Conservation (phyloP, 192 early-diverging fungal species). For the Allomyces macrogynus region DNA sequence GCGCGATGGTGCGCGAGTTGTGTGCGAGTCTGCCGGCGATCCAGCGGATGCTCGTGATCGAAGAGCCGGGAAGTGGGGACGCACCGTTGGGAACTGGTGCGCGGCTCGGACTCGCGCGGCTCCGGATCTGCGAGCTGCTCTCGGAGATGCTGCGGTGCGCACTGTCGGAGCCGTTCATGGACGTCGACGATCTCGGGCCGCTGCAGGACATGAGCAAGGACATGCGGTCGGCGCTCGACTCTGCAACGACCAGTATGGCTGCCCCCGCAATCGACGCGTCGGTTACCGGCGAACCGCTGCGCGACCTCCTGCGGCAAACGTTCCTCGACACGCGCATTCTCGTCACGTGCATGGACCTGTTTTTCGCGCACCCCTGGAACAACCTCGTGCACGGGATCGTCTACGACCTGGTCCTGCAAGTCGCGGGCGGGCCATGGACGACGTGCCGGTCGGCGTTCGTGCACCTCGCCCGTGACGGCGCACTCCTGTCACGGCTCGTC, state of each 20-base stretch:
- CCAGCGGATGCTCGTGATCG: slow-evolving; percentile 37
- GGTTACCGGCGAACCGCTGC: too few species aligned
- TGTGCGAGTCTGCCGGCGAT: slow-evolving; percentile 55
- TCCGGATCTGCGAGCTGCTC: slow-evolving; percentile 93
- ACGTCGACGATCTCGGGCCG: too few species aligned
- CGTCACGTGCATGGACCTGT: slow-evolving; percentile 46
- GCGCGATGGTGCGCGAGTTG: slow-evolving; percentile 75
- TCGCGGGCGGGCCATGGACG: slow-evolving; percentile 75
- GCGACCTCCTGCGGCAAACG: too few species aligned
- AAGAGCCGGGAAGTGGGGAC: slow-evolving; percentile 24
- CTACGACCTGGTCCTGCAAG: slow-evolving; percentile 96
- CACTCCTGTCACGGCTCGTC: slow-evolving; percentile 62
- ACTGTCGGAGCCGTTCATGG: slow-evolving; percentile 5
- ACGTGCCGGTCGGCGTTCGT: too few species aligned
- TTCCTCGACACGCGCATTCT: too few species aligned
- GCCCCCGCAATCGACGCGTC: too few species aligned
- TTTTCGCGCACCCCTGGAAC: slow-evolving; percentile 91
- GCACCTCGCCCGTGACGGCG: slow-evolving; percentile 30
- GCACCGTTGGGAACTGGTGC: slow-evolving; percentile 40
- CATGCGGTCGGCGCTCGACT: too few species aligned
- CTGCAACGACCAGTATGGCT: too few species aligned
- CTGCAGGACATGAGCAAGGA: too few species aligned
- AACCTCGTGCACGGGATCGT: slow-evolving; percentile 98
- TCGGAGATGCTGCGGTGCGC: slow-evolving; percentile 90
- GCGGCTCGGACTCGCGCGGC: slow-evolving; percentile 77